Base-by-base conservation (phyloP, 202 grass and related monocot species). In the Dendrocalamus latiflorus region DNA sequence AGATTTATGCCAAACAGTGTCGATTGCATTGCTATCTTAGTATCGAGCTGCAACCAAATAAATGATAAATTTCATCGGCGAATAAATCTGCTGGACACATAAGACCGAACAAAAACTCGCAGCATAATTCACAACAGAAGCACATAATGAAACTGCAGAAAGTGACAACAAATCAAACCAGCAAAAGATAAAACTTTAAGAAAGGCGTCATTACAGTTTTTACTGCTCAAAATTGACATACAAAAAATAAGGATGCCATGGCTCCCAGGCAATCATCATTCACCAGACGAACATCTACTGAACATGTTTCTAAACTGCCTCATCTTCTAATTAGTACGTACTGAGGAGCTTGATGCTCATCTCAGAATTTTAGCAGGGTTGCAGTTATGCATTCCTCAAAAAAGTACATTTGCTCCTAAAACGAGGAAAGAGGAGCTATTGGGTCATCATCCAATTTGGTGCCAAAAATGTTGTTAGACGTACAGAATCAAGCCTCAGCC, bases 401-500 rank as follows among this genome's bases (percentile, higher is more conserved):
- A 66, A 61, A 88, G 6, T 8, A 4, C 38, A 57, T 45, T 71
- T 72, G 30, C 48, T 66, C 33, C 59, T 11, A 56, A 54, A 25
- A 60, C 24, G 22, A 39, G 42, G 21, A 41, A 76, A 44, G 3
- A 22, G 0, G 58, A 79, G 33, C 14, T 67, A 59, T 68, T 60
- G 65, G 44, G 65, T 76, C 65, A 53, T 64, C 43, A 65, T 68
- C 41, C 59, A 43, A 59, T 15, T 77, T 38, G 24, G 38, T 22
- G 1, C 38, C 61, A 83, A 84, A 79, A 41, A 67, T 76, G 15
- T 8, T 22, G 44, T 74, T 26, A 75, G 59, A 53, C 43, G 22
- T 8, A 36, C 18, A 3, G 17, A 63, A 76, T 88, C 79, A 85
- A 47, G 83, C 76, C 37, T 67, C 60, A 53, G 74, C 17, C 81